Evolutionary conservation across 345 rosid genomes (phyloP), one percentile per base, ranked within the genome.

Genomic region (Adansonia digitata): DNA sequence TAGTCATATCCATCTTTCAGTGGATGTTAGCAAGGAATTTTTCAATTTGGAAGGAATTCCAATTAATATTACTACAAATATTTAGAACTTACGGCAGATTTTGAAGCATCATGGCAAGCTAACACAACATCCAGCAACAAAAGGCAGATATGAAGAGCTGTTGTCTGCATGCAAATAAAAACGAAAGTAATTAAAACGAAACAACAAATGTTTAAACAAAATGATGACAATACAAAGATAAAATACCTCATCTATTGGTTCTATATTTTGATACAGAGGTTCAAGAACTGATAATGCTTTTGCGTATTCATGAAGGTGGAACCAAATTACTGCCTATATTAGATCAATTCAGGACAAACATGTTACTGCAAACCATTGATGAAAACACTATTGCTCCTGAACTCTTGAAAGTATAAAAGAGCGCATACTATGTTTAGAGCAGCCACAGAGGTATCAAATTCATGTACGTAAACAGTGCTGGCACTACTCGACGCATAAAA

Each of bases 201-300:
- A 66, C 66, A 69, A 69, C 65, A 56, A 49, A 42, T 2, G 57
- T 18, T 40, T 40, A 51, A 70, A 71, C 11, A 35, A 51, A 31
- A 45, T 5, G 29, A 24, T 2, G 20, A 15, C 2, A 35, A 10
- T 29, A 53, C 35, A 80, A 53, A 74, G 49, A 59, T 49, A 80
- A 7, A 45, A 49, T 86, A 96, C 99, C 98, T 96, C 97, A 18
- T 96, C 97, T 48, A 96, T 85, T 11, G 94, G 95, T 75, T 78
- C 85, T 18, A 96, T 93, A 72, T 92, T 96, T 75, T 79, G 87
- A 81, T 84, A 92, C 74, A 96, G 63, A 35, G 99, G 97, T 79
- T 88, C 89, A 72, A 96, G 79, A 82, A 92, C 80, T 35, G 97
- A 89, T 71, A 90, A 81, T 7, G 97, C 90, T 85, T 92, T 93